phyloP scores from a whole-genome alignment of 2,329 filamentous ascomycete species.

The Verticillium zaregamsianum region DNA sequence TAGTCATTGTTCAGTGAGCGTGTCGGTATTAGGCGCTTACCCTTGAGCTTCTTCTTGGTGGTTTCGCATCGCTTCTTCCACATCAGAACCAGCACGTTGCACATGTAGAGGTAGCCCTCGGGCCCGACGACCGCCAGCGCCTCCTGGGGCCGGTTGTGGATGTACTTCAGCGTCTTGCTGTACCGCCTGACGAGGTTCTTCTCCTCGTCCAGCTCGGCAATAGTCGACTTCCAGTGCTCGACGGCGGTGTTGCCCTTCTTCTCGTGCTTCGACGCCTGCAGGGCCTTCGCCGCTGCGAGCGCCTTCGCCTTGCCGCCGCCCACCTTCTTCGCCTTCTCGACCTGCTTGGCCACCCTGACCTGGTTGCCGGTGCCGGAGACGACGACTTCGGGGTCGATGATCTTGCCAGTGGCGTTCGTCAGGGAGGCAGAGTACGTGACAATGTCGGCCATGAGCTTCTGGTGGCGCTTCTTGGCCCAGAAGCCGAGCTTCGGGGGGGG shows the following conservation, averaged over 20 bases:
- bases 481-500: constrained; percentile 16
- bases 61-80: constrained; percentile 1
- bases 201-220: constrained; percentile 42
- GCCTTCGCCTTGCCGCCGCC: constrained; percentile 32
- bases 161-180: constrained; percentile 42
- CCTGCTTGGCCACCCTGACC: constrained; percentile 11
- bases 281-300: constrained; percentile 24
- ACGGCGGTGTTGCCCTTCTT: constrained; percentile 24
- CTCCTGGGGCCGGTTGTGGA: constrained; percentile 33
- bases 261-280: constrained; percentile 27
- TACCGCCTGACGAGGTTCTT: constrained; percentile 38
- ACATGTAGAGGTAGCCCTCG: constrained; percentile 31
- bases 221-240: constrained; percentile 39
- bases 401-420: constrained; percentile 59
- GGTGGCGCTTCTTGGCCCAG: constrained; percentile 44
- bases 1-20: neutral
- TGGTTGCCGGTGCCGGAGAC: constrained; percentile 23
- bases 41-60: neutral
- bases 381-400: constrained; percentile 61
- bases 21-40: neutral
- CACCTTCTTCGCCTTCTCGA: constrained; percentile 17
- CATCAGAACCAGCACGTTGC: constrained; percentile 22
- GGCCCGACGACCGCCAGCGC: constrained; percentile 20
- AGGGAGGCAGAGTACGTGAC: constrained; percentile 66
- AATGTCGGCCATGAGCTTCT: constrained; percentile 65